Evolutionary conservation across 2,329 filamentous ascomycete species (phyloP).

Genomic region (Fusarium sp.): DNA sequence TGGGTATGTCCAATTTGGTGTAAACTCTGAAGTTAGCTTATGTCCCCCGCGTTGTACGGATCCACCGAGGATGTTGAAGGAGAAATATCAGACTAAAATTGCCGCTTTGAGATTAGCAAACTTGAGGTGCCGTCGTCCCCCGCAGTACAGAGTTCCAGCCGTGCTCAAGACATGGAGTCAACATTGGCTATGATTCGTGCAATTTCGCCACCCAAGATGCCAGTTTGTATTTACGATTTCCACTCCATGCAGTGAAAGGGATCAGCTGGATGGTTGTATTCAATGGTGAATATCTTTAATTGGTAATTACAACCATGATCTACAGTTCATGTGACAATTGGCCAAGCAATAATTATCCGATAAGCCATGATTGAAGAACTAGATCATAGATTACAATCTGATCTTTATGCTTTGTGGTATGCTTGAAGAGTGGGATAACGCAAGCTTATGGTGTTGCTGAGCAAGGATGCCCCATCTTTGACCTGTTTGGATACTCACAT

Average conservation of each 20-base stretch:
- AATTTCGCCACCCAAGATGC: not conserved
- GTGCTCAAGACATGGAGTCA: not conserved
- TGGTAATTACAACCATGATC: constrained; percentile 8
- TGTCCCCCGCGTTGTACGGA: not conserved
- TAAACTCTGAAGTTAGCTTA: not conserved
- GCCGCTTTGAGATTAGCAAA: constrained; percentile 17
- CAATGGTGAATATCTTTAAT: not conserved
- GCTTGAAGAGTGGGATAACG: too few relatives aligned
- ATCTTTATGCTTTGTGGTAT: too few relatives aligned
- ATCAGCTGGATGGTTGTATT: not conserved
- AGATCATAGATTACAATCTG: too few relatives aligned
- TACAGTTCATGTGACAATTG: not conserved
- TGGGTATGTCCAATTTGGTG: not conserved
- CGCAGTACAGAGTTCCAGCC: not conserved
- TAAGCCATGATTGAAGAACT: not conserved
- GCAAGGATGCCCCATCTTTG: too few relatives aligned
- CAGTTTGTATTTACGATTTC: not conserved
- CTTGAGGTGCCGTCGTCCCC: not conserved
- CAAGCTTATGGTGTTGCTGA: too few relatives aligned
- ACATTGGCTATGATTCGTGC: constrained; percentile 12
- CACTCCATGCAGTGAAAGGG: not conserved
- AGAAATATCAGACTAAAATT: constrained; percentile 38
- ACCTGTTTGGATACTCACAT: too few relatives aligned
- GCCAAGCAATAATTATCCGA: not conserved
- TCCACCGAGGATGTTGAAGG: constrained; percentile 3